Conservation (phyloP, 1,284 basidiomycete species). For the Golubevia pallescens region DNA sequence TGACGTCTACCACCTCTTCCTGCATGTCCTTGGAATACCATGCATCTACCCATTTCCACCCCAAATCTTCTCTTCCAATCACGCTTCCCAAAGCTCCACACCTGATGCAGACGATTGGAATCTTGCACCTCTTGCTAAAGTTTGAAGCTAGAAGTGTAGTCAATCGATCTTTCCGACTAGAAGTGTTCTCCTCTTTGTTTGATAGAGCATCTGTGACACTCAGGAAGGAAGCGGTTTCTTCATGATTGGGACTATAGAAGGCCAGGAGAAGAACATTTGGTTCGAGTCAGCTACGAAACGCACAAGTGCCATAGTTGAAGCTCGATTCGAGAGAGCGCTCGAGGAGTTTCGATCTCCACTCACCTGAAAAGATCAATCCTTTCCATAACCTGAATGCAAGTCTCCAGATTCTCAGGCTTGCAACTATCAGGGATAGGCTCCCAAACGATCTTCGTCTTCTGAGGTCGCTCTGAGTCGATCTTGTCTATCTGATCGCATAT, state of each 20-base stretch:
- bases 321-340: not conserved
- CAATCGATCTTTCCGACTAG: too few species aligned
- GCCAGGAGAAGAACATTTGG: not conserved
- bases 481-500: conserved; percentile 13
- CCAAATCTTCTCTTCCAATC: conserved; percentile 15
- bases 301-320: not conserved
- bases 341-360: not conserved
- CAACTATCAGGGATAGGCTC: conserved; percentile 19
- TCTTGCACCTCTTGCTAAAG: not conserved
- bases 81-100: conserved; percentile 34
- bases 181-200: too few species aligned
- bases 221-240: conserved; percentile 17
- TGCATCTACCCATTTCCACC: conserved; percentile 20
- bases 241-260: conserved; percentile 19
- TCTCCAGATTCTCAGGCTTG: conserved; percentile 9
- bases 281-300: not conserved
- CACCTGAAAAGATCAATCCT: conserved; percentile 8
- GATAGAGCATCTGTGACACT: not conserved
- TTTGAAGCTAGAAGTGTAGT: too few species aligned
- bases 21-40: conserved; percentile 19
- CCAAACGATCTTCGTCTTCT: conserved; percentile 10
- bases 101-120: conserved; percentile 35
- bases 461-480: not conserved
- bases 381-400: conserved; percentile 6
- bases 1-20: conserved; percentile 27